Percentiles rank a stretch among this genome's conserved stretches.
Conservation (phyloP, 2,329 filamentous ascomycete species). For the Pyricularia grisea region DNA sequence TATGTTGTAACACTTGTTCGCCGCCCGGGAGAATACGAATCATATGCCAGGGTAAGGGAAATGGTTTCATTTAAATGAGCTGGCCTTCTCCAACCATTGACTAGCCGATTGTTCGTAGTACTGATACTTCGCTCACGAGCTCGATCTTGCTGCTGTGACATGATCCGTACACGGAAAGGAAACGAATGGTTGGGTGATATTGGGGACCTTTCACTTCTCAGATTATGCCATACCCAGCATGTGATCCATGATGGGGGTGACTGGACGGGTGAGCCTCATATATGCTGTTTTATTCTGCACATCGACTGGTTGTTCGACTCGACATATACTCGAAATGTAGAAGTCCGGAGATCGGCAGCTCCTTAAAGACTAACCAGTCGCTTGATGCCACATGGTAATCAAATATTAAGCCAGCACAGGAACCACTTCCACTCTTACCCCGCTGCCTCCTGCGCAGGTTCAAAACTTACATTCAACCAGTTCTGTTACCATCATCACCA, state of each 20-base stretch:
- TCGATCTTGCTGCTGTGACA: not conserved
- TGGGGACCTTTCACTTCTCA: not conserved
- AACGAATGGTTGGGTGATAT: not conserved
- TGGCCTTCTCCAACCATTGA: not conserved
- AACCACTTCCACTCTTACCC: not conserved
- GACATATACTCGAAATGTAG: not conserved
- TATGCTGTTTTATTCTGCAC: not conserved
- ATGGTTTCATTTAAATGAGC: not conserved
- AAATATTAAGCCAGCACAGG: not conserved
- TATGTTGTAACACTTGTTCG: not conserved
- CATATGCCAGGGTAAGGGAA: not conserved
- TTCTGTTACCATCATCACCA: constrained; percentile 3
- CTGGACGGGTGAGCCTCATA: not conserved
- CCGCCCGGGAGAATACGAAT: not conserved
- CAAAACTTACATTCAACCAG: not conserved
- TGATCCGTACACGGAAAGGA: not conserved
- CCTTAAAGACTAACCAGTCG: not conserved
- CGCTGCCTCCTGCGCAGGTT: not conserved
- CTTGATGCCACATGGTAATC: not conserved
- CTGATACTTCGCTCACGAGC: not conserved
- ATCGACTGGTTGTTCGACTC: not conserved
- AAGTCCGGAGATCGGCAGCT: not conserved
- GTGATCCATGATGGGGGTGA: not conserved
- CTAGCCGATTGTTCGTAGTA: not conserved
- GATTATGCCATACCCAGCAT: not conserved